Conservation (phyloP, 2,329 filamentous ascomycete genomes). For the Chaetomium strumarium region DNA sequence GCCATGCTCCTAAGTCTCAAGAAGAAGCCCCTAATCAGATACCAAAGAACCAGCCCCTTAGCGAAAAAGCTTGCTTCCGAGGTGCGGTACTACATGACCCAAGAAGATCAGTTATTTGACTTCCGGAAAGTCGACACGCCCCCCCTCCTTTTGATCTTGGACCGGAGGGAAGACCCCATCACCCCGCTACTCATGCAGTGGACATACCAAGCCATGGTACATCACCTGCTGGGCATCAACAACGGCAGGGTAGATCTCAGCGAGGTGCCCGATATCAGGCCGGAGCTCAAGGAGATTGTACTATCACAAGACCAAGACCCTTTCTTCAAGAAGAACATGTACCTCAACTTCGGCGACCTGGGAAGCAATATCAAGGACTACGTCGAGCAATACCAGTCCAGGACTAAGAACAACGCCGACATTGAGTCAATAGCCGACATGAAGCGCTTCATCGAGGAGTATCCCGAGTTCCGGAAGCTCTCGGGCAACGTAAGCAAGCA, state of each 20-base stretch:
- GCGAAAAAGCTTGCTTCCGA: constrained; percentile 92
- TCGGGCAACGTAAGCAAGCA: constrained; percentile 99
- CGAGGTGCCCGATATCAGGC: constrained; percentile 74
- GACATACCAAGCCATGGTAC: constrained; percentile 99
- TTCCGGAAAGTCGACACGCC: constrained; percentile 93
- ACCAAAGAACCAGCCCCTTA: constrained; percentile 82
- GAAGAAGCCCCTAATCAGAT: constrained; percentile 93
- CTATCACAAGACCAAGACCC: constrained; percentile 95
- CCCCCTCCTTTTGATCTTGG: constrained; percentile 83
- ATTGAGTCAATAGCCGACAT: constrained; percentile 97
- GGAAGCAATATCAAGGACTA: constrained; percentile 97
- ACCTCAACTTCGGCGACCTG: constrained; percentile 91
- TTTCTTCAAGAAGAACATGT: constrained; percentile 99
- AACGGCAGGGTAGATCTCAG: constrained; percentile 92
- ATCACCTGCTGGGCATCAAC: constrained; percentile 86
- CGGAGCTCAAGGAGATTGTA: constrained; percentile 89
- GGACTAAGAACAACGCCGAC: constrained; percentile 92
- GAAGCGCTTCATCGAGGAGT: constrained; percentile 99
- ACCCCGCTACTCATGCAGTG: constrained; percentile 93
- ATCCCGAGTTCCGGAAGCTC: constrained; percentile 93
- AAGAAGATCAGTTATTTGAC: constrained; percentile 94
- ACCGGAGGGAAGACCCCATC: constrained; percentile 88
- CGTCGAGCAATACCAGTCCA: constrained; percentile 95
- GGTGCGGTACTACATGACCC: constrained; percentile 84
- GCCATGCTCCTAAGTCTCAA: constrained; percentile 83